phyloP scores from a whole-genome alignment of 108 stramenopile species.

The Cyclotella sp. region DNA sequence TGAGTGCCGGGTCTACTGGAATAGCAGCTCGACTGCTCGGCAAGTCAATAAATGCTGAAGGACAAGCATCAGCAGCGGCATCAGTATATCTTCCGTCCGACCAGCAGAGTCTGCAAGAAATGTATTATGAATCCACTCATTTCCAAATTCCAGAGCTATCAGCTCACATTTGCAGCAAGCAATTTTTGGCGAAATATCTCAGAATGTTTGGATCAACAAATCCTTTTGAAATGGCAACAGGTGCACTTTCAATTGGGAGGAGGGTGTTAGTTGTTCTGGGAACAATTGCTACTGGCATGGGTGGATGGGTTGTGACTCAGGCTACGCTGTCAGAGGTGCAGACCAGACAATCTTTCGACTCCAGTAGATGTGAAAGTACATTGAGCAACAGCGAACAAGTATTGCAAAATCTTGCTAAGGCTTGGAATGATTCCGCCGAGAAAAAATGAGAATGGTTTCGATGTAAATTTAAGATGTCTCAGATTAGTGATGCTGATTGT shows the following conservation, averaged over 20 bases:
- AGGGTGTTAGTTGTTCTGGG: conserved; percentile 23
- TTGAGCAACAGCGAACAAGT: neutral
- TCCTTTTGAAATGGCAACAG: conserved; percentile 43
- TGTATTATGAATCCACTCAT: conserved; percentile 61
- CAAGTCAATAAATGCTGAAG: neutral
- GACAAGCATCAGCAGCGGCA: conserved; percentile 10
- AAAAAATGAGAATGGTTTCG: neutral
- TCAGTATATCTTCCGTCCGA: conserved; percentile 58
- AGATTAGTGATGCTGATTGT: neutral
- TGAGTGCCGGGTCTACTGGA: neutral
- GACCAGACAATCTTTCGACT: conserved; percentile 5
- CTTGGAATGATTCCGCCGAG: conserved; percentile 3
- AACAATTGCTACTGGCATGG: conserved; percentile 16
- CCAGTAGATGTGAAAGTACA: neutral
- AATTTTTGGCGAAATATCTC: conserved; percentile 25
- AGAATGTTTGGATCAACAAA: conserved; percentile 42
- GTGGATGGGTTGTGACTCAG: conserved; percentile 30
- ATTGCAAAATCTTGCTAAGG: neutral
- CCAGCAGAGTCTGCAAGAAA: conserved; percentile 40
- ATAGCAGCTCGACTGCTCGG: neutral
- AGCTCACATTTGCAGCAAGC: conserved; percentile 31
- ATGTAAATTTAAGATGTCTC: neutral
- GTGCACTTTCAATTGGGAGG: conserved; percentile 6
- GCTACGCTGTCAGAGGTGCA: neutral
- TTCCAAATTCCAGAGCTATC: conserved; percentile 60